phyloP scores from a whole-genome alignment of 2,329 filamentous ascomycete species.

The Graphium sp. region DNA sequence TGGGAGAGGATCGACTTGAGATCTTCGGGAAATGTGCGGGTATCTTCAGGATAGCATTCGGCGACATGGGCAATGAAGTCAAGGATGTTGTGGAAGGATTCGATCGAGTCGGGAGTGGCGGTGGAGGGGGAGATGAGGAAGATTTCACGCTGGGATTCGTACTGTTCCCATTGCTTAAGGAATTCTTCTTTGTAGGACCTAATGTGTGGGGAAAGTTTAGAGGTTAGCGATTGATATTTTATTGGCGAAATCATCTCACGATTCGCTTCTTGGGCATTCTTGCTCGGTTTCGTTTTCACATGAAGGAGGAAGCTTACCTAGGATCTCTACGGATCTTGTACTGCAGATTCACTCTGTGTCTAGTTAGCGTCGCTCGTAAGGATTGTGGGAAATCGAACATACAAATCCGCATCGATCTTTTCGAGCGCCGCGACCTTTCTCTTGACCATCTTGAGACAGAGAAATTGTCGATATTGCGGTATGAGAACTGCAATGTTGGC shows the following conservation, averaged over 20 bases:
- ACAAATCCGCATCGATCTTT: slow-evolving; percentile 86
- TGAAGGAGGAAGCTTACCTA: slow-evolving; percentile 29
- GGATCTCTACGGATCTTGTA: slow-evolving; percentile 86
- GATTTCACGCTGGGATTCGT: slow-evolving; percentile 79
- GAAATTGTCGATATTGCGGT: background rate
- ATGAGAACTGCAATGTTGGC: too few relatives aligned
- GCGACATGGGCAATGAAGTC: slow-evolving; percentile 89
- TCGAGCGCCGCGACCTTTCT: slow-evolving; percentile 83
- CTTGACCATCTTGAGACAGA: slow-evolving; percentile 61
- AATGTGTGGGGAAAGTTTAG: background rate
- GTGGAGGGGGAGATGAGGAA: slow-evolving; percentile 73
- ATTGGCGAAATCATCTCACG: too few relatives aligned
- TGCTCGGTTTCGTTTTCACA: background rate
- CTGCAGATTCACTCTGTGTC: slow-evolving; percentile 59
- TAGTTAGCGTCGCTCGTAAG: slow-evolving; percentile 11
- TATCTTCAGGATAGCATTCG: slow-evolving; percentile 79
- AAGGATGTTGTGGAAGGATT: slow-evolving; percentile 79
- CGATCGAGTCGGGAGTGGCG: slow-evolving; percentile 59
- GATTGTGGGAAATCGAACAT: slow-evolving; percentile 12
- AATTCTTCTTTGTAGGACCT: slow-evolving; percentile 87
- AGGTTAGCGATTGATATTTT: background rate
- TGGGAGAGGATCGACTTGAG: slow-evolving; percentile 64
- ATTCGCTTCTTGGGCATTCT: too few relatives aligned
- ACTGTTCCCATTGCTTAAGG: slow-evolving; percentile 73
- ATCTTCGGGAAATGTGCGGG: slow-evolving; percentile 60